A percentile compares a stretch with the other conserved stretches of the same genome.
Evolutionary conservation across 257 asterid genomes (phyloP).

Genomic region (Gynochthodes officinalis): DNA sequence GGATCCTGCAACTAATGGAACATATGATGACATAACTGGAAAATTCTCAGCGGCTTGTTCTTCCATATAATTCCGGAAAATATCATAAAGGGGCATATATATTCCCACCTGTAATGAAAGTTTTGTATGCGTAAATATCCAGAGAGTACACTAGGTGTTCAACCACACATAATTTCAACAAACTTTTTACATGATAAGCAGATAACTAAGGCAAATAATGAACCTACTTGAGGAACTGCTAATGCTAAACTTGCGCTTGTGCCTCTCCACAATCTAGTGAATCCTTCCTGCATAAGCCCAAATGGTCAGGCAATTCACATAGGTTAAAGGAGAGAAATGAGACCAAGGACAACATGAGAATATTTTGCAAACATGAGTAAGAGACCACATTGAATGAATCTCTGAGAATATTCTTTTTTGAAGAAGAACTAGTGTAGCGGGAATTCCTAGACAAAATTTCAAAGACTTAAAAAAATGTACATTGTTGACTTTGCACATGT

Average conservation of each 20-base stretch:
- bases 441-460: neutral
- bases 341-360: neutral
- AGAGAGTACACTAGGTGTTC: neutral
- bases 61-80: slow-evolving; percentile 71
- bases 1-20: slow-evolving; percentile 82
- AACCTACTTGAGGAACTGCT: slow-evolving; percentile 90
- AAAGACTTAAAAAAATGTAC: neutral
- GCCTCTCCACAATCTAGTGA: slow-evolving; percentile 86
- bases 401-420: neutral
- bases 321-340: neutral
- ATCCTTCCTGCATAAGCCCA: slow-evolving; percentile 67
- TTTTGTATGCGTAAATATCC: neutral
- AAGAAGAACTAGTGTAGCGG: neutral
- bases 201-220: slow-evolving; percentile 7
- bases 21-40: slow-evolving; percentile 59
- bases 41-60: slow-evolving; percentile 41
- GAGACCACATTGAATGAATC: neutral
- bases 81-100: slow-evolving; percentile 86
- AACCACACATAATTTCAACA: neutral
- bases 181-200: neutral
- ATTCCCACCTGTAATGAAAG: slow-evolving; percentile 67
- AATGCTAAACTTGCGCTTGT: slow-evolving; percentile 87
- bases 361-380: neutral
- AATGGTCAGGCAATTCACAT: too few species aligned
- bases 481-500: neutral